Evolutionary conservation across 208 protist species (phyloP).

Genomic region (Leishmania lainsoni): DNA sequence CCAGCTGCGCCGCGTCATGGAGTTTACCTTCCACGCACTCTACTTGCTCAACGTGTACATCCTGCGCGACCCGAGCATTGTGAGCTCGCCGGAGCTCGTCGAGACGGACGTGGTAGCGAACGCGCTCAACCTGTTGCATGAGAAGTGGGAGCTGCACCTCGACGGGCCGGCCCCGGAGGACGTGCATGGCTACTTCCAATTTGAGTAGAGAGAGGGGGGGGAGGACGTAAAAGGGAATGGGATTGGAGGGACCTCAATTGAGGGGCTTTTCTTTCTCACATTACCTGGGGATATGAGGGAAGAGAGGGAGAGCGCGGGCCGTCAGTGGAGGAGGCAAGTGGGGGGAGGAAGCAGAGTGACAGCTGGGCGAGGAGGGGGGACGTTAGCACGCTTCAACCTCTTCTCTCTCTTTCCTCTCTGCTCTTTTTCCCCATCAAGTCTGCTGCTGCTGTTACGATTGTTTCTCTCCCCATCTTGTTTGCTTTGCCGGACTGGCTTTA

Average conservation of each 20-base stretch:
- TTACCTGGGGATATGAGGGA: background rate
- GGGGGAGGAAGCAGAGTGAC: background rate
- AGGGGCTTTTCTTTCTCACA: slow-evolving; percentile 1
- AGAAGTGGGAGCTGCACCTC: slow-evolving; percentile 78
- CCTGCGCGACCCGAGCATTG: slow-evolving; percentile 36
- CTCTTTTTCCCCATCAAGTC: background rate
- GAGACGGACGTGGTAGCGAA: slow-evolving; percentile 43
- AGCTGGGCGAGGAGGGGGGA: background rate
- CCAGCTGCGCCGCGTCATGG: slow-evolving; percentile 75
- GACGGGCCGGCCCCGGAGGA: slow-evolving; percentile 61
- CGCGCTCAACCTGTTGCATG: slow-evolving; percentile 59
- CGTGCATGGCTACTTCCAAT: slow-evolving; percentile 52
- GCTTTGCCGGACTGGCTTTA: background rate
- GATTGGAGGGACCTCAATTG: background rate
- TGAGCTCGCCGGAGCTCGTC: slow-evolving; percentile 28
- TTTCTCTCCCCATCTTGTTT: background rate
- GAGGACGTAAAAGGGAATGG: background rate
- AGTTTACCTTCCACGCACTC: slow-evolving; percentile 79
- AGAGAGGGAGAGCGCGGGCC: background rate
- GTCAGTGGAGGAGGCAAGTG: background rate
- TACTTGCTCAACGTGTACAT: slow-evolving; percentile 79
- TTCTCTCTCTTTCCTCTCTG: background rate
- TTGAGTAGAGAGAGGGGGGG: slow-evolving; percentile 12
- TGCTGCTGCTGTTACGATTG: background rate
- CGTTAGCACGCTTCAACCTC: background rate